Base-by-base conservation (phyloP, 805 yeast genomes). In the Clavispora santaluciae region DNA sequence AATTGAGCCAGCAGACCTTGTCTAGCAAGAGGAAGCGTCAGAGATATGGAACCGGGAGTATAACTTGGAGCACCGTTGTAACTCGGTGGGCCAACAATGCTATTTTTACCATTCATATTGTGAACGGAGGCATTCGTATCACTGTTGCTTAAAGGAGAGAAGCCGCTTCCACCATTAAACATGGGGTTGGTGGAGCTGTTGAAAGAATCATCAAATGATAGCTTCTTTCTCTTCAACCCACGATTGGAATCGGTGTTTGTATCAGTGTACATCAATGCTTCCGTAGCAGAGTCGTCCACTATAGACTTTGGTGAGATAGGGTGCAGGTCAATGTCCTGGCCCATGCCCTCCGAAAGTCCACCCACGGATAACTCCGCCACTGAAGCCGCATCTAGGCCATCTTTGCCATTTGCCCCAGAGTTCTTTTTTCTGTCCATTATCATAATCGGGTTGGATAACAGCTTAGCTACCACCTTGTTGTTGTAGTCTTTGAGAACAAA, bases 371-470 rank as follows among this genome's bases (percentile, higher is more conserved):
- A 18, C 10, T 13, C 33, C 4, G 35, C n/a, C 12, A 21, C 24
- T 9, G 37, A 24, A 17, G 29, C 22, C 3, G 22, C 25, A 6
- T 28, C 31, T 9, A 15, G 31, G n/a, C 6, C 12, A 3, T 31
- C 41, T 22, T 41, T 41, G 22, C 13, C 53, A 35, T 42, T 52
- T 16, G 48, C 38, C 9, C 55, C 34, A 2, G 70, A 55, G 16
- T 78, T 72, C 62, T 87, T 90, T 72, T 91, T 95, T 61, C 95
- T 82, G 62, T 93, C 98, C 79, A 95, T 91, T 38, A 91, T 89
- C 83, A 87, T 83, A 22, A 91, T 86, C 5, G 88, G 79, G 7
- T 81, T 66, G 1, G 95, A 78, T 6, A 83, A 60, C 16, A 79
- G 78, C 52, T 81, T 81, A 6, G 90, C 96, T 13, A 91, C 72